phyloP scores from a whole-genome alignment of 148 eudicot species.

The Suaeda aralocaspica region DNA sequence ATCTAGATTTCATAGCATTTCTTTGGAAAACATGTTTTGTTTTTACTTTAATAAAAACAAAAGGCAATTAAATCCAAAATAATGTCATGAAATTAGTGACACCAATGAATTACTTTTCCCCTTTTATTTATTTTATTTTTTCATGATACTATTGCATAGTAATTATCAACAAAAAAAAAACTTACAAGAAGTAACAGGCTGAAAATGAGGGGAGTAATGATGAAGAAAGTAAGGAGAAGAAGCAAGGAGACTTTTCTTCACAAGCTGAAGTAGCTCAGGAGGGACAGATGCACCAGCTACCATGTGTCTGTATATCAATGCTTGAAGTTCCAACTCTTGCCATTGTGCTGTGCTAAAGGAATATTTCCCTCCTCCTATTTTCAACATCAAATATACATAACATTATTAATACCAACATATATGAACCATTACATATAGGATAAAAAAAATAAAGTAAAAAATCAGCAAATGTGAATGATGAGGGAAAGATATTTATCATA shows the following conservation, averaged over 20 bases:
- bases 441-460: background rate
- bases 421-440: background rate
- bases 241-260: conserved; percentile 49
- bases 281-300: conserved; percentile 71
- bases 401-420: background rate
- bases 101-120: background rate
- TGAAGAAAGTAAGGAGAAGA: conserved; percentile 38
- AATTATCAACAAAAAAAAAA: background rate
- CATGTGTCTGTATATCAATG: conserved; percentile 76
- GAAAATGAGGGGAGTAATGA: conserved; percentile 41
- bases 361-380: conserved; percentile 59
- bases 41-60: background rate
- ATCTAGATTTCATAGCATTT: background rate
- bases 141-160: no score
- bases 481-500: no score
- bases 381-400: background rate
- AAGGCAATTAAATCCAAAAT: background rate
- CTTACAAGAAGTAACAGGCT: conserved; percentile 52
- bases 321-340: conserved; percentile 93
- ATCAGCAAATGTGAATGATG: no score
- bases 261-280: conserved; percentile 58
- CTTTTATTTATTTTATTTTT: background rate
- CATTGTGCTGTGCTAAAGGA: conserved; percentile 77
- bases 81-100: background rate
- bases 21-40: background rate